Percentiles rank a stretch among this genome's conserved stretches.
These are phyloP conservation scores for Irpex lacteus DNA, from an alignment of 1,284 basidiomycete species.

Conservation along the genomic window DNA sequence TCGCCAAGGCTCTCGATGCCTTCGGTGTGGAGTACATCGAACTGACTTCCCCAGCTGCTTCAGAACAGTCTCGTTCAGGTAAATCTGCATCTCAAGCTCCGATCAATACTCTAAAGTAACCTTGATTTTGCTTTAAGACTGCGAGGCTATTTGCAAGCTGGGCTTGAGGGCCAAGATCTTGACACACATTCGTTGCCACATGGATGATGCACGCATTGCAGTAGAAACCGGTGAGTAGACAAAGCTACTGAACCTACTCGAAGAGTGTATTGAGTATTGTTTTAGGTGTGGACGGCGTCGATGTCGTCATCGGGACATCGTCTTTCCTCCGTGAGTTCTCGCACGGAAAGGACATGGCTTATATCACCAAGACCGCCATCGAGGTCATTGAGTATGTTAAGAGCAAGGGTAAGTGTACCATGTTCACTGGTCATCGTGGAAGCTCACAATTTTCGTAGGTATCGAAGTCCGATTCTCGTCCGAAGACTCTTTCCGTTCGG, in stretches of 20 bases:
- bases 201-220: conserved; percentile 99
- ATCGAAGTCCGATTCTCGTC: conserved; percentile 99
- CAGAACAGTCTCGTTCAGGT: conserved; percentile 84
- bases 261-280: neutral
- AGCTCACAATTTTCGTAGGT: conserved; percentile 28
- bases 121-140: conserved; percentile 50
- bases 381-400: conserved; percentile 99
- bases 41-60: conserved; percentile 97
- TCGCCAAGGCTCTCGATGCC: conserved; percentile 94
- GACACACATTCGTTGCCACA: conserved; percentile 99
- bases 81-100: conserved; percentile 2
- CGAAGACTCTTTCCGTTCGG: conserved; percentile 99
- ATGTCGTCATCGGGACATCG: conserved; percentile 98
- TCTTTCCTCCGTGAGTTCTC: conserved; percentile 99
- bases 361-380: conserved; percentile 98
- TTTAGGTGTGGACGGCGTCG: conserved; percentile 76
- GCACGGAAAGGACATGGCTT: conserved; percentile 99
- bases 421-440: neutral
- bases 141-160: conserved; percentile 99
- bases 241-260: neutral
- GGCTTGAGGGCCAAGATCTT: conserved; percentile 97
- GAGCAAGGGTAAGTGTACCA: conserved; percentile 69
- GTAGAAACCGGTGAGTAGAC: conserved; percentile 84
- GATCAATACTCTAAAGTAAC: neutral
- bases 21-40: conserved; percentile 99